Conservation (phyloP, 805 yeast genomes). For the Ogataea haglerorum region DNA sequence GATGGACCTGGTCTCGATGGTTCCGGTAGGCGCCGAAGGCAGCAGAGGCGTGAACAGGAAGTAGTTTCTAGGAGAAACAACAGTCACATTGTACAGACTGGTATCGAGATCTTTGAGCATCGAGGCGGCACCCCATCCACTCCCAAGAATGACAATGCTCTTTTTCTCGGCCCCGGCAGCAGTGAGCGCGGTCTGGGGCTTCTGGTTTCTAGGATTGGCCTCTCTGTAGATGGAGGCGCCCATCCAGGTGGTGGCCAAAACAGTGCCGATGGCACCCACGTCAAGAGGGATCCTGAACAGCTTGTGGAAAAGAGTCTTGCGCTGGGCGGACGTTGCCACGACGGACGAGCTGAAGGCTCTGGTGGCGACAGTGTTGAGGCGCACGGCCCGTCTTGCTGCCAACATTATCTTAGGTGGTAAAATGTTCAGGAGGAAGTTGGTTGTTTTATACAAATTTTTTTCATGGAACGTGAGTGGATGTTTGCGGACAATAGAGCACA, state of each 20-base stretch:
- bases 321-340: constrained; percentile 17
- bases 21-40: constrained; percentile 55
- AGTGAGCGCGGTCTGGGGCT: constrained; percentile 42
- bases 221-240: constrained; percentile 39
- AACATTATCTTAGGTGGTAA: constrained; percentile 2
- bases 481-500: constrained; percentile 2
- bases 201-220: constrained; percentile 41
- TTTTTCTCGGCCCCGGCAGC: constrained; percentile 46
- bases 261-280: constrained; percentile 28
- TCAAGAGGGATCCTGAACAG: constrained; percentile 27
- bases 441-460: constrained; percentile 6
- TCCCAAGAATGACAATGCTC: constrained; percentile 39
- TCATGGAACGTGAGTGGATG: constrained; percentile 5
- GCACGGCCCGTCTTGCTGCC: constrained; percentile 12
- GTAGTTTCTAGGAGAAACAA: constrained; percentile 54
- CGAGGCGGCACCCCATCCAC: constrained; percentile 58
- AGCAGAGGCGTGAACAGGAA: constrained; percentile 53
- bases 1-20: constrained; percentile 49
- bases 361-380: constrained; percentile 10
- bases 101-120: constrained; percentile 52
- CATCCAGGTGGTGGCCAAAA: constrained; percentile 34
- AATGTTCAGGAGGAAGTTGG: not conserved
- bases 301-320: constrained; percentile 22
- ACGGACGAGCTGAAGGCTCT: constrained; percentile 24
- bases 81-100: constrained; percentile 49